These are phyloP conservation scores for Cordyceps militaris DNA, from an alignment of 2,329 filamentous ascomycete genomes.

Conservation along the genomic window DNA sequence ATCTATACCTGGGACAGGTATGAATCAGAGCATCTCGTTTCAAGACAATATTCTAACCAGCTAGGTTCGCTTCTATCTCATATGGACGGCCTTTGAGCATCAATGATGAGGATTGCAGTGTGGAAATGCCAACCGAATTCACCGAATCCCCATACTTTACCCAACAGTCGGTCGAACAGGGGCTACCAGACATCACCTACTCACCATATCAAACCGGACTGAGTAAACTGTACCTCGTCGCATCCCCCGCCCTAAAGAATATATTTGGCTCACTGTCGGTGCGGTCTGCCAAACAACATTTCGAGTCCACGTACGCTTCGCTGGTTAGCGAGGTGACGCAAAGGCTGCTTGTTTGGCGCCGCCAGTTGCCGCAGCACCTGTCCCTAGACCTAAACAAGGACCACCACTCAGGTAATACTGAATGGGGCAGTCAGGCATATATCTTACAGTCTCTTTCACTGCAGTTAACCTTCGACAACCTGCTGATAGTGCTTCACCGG, in stretches of 20 bases:
- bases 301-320: neutral
- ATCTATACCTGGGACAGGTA: neutral
- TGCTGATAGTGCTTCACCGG: neutral
- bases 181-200: neutral
- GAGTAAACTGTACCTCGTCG: neutral
- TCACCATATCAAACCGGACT: neutral
- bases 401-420: neutral
- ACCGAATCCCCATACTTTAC: neutral
- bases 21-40: neutral
- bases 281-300: neutral
- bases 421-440: neutral
- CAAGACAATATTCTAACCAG: neutral
- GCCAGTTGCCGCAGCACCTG: neutral
- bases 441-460: neutral
- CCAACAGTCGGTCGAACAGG: neutral
- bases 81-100: neutral
- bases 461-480: neutral
- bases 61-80: neutral
- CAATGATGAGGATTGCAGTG: neutral
- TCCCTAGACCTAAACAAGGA: neutral
- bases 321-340: neutral
- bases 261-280: neutral
- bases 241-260: neutral
- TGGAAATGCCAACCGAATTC: neutral
- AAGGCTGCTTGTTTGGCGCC: neutral